phyloP scores from a whole-genome alignment of 2,329 filamentous ascomycete genomes.

The Sphaerulina vaccinii region DNA sequence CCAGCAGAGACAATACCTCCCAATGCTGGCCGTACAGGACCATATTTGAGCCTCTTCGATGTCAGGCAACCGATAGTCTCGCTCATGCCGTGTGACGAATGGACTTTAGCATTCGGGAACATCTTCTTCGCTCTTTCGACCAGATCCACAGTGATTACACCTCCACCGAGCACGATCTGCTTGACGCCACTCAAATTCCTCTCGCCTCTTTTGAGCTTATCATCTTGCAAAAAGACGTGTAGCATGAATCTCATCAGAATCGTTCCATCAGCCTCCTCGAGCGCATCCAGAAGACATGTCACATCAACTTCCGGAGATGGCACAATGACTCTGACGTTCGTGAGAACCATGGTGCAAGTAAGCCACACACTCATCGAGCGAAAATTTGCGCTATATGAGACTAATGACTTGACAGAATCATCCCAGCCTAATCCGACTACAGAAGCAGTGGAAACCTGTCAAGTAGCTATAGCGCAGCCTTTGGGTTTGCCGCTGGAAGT shows the following conservation, averaged over 20 bases:
- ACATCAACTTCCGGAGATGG: not conserved
- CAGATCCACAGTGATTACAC: slow-evolving; percentile 5
- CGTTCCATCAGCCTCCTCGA: not conserved
- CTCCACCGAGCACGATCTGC: slow-evolving; percentile 1
- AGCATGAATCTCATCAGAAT: not conserved
- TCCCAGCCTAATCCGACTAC: not conserved
- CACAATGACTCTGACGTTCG: not conserved
- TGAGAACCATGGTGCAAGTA: not conserved
- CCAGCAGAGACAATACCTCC: not conserved
- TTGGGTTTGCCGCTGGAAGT: slow-evolving; percentile 6
- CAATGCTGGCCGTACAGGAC: not conserved
- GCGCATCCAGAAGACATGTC: not conserved
- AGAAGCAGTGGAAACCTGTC: not conserved
- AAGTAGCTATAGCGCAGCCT: not conserved
- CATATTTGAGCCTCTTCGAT: not conserved
- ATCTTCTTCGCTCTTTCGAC: slow-evolving; percentile 2
- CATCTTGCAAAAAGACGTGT: not conserved
- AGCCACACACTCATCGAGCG: not conserved
- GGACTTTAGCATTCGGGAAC: not conserved
- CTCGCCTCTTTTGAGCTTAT: not conserved
- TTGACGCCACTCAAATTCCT: not conserved
- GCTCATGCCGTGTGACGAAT: not conserved
- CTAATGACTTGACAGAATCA: not conserved
- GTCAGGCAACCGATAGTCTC: not conserved
- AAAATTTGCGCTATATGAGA: not conserved